A percentile compares a stretch with the other conserved stretches of the same genome.
phyloP scores from a whole-genome alignment of 23 red algal species.

The Gracilaria gracilis region DNA sequence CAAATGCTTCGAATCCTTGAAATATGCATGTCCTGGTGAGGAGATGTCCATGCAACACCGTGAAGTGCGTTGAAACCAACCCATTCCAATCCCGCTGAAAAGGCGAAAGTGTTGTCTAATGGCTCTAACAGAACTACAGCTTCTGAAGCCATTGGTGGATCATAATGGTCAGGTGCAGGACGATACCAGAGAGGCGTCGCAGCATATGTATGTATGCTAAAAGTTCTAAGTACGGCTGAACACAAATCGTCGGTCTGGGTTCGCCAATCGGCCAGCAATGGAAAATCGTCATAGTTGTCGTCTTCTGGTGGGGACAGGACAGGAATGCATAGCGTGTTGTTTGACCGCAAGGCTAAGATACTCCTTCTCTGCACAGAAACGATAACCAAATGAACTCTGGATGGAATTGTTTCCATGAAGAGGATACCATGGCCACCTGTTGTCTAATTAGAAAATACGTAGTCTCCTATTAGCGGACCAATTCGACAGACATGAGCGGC shows the following conservation, averaged over 20 bases:
- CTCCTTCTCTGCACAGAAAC: too few species aligned
- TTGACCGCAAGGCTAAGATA: too few species aligned
- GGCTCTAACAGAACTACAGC: background rate
- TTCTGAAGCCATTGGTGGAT: slow-evolving; percentile 13
- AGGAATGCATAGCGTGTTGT: slow-evolving; percentile 9
- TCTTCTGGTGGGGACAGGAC: slow-evolving; percentile 10
- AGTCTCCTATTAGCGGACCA: too few species aligned
- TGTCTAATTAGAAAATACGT: too few species aligned
- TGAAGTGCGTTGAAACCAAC: background rate
- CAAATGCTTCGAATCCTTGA: background rate
- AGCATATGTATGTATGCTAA: background rate
- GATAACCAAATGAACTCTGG: too few species aligned
- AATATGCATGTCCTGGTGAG: background rate
- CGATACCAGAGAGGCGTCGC: background rate
- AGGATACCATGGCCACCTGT: too few species aligned
- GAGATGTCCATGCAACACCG: background rate
- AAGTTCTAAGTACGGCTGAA: background rate
- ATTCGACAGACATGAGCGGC: too few species aligned
- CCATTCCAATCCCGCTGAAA: background rate
- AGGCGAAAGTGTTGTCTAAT: background rate
- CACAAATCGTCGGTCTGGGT: slow-evolving; percentile 19
- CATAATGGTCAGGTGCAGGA: background rate
- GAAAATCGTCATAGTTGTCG: background rate
- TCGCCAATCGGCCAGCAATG: slow-evolving; percentile 1
- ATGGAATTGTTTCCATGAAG: too few species aligned